These are phyloP conservation scores for Dothistroma septosporum DNA, from an alignment of 2,329 filamentous ascomycete species.

Conservation along the genomic window DNA sequence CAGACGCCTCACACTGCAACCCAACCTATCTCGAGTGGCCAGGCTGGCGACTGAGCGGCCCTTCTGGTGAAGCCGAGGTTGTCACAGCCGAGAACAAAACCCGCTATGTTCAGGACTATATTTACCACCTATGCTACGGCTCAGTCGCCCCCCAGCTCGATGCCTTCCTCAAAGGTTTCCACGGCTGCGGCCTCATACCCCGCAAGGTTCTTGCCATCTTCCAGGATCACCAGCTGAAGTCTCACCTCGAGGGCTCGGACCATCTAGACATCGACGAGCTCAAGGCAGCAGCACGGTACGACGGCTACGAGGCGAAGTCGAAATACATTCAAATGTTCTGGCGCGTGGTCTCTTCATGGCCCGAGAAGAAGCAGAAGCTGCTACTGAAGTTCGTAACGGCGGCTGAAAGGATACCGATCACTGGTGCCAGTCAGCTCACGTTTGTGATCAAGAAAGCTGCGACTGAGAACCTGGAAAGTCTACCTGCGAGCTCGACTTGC, in stretches of 20 bases:
- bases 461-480: constrained; percentile 51
- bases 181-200: constrained; percentile 18
- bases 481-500: constrained; percentile 90
- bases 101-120: constrained; percentile 78
- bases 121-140: constrained; percentile 73
- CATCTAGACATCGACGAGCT: constrained; percentile 75
- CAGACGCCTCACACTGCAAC: not conserved
- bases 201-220: constrained; percentile 49
- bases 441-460: constrained; percentile 81
- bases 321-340: constrained; percentile 76
- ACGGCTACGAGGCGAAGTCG: constrained; percentile 70
- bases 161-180: constrained; percentile 79
- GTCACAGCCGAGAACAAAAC: constrained; percentile 78
- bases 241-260: constrained; percentile 76
- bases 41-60: constrained; percentile 44
- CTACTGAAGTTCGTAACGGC: constrained; percentile 94
- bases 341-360: constrained; percentile 67
- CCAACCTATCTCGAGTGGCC: constrained; percentile 48
- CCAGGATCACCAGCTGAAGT: constrained; percentile 65
- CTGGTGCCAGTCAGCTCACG: constrained; percentile 73
- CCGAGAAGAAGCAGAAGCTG: constrained; percentile 65
- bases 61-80: constrained; percentile 52
- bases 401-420: constrained; percentile 82
- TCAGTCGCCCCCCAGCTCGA: constrained; percentile 73
- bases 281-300: constrained; percentile 68